These are phyloP conservation scores for Tetracentron sinense DNA, from an alignment of 164 flowering plant genomes.

Conservation along the genomic window DNA sequence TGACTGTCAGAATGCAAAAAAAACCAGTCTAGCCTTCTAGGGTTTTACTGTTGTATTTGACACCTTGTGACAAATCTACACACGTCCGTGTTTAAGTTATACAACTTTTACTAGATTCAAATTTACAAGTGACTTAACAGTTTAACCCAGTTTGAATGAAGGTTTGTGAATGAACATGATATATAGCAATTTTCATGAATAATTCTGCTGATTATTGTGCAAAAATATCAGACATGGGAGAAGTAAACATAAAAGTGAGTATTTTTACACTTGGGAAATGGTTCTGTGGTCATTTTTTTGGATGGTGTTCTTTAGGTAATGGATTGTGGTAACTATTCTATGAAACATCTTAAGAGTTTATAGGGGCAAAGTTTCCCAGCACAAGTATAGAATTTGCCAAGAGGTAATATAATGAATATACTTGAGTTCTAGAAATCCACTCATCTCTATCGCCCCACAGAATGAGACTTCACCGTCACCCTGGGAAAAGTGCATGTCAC, in stretches of 20 bases:
- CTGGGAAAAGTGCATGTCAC: slow-evolving; percentile 98
- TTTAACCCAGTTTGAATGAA: too few relatives aligned
- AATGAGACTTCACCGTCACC: slow-evolving; percentile 95
- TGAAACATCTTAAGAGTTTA: neutral
- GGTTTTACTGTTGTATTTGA: too few relatives aligned
- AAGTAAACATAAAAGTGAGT: neutral
- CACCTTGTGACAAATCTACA: too few relatives aligned
- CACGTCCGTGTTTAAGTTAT: too few relatives aligned
- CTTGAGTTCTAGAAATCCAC: slow-evolving; percentile 96
- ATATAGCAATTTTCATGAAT: too few relatives aligned
- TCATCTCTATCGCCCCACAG: slow-evolving; percentile 99
- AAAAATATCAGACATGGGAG: neutral
- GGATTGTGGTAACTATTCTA: neutral
- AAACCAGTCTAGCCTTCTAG: too few relatives aligned
- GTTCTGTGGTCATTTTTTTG: too few relatives aligned
- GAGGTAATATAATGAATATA: slow-evolving; percentile 20
- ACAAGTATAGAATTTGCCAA: neutral
- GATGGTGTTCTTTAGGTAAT: neutral
- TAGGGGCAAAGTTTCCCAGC: neutral
- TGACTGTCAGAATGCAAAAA: too few relatives aligned
- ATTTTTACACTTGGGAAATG: neutral
- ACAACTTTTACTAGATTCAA: too few relatives aligned
- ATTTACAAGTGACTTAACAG: too few relatives aligned
- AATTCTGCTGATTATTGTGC: too few relatives aligned
- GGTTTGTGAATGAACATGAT: too few relatives aligned